Evolutionary conservation across 2,329 filamentous ascomycete genomes (phyloP), one percentile per base, ranked within the genome.

Genomic region (Bipolaris cookei): DNA sequence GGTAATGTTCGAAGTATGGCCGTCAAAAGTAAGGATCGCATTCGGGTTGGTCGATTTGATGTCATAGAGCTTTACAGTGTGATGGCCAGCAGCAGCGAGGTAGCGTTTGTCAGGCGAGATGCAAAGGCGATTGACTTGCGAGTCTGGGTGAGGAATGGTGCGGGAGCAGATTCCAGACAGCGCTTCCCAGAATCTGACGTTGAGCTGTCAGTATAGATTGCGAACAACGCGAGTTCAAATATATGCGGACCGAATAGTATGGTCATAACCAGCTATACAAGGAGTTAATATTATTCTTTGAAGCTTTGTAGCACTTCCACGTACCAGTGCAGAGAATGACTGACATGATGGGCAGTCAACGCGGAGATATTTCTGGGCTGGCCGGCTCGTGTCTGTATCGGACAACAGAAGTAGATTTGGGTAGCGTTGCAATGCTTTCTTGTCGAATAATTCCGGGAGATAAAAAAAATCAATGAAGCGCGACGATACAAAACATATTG

Each of bases 1-100:
- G 0, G 95, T 99, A 74, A 99, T 89, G 72, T 99, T 99, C 65
- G 89, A 92, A 11, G 91, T 95, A 79, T 99, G 95, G 39, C 95
- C 95, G 75, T 98, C 94, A 71, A 99, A 98, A 18, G 90, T 93
- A 71, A 98, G 86, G 21, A 98, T 84, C 1, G 95, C 90, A 65
- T 94, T 95, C 2, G 95, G 93, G 70, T 98, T 98, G n/a, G 92
- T 94, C 14, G 92, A 97, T 74, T 97, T 97, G 82, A 98, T 97
- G 73, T 99, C 95, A 81, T 96, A 99, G 56, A 99, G 90, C 80
- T 98, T 98, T 73, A 99, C 92, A 49, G 90, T 92, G 77, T 94
- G 91, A 66, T 88, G 86, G 23, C 88, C 88, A 0, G 88, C 88
- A 21, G 88, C 93, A 32, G 93, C 94, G 52, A 98, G 89, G 78